phyloP scores from a whole-genome alignment of 2,329 filamentous ascomycete species.

The Didymella segeticola region DNA sequence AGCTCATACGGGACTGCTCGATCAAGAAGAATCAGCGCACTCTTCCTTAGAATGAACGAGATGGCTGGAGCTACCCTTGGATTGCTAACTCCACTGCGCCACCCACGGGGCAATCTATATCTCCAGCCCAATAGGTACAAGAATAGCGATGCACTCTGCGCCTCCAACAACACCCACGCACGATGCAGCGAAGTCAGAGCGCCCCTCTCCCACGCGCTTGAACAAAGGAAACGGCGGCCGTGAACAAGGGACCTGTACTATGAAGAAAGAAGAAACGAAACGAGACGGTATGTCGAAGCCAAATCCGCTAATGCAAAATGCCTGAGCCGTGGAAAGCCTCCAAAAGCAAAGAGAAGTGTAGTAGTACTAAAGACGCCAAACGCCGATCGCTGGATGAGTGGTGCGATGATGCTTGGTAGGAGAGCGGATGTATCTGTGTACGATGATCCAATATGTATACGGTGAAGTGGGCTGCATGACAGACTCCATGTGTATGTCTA shows the following conservation, averaged over 20 bases:
- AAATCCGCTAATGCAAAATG: slow-evolving; percentile 17
- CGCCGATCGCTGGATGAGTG: slow-evolving; percentile 39
- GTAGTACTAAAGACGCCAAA: slow-evolving; percentile 23
- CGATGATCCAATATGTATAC: slow-evolving; percentile 18
- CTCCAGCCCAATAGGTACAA: background rate
- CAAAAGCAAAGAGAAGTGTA: slow-evolving; percentile 2
- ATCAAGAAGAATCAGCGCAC: too few species aligned
- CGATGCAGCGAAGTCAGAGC: slow-evolving; percentile 1
- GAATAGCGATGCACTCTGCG: background rate
- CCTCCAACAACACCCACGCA: background rate
- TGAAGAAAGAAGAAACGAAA: too few species aligned
- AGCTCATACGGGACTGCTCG: too few species aligned
- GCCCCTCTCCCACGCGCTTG: background rate
- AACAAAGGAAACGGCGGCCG: background rate
- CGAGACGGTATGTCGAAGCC: background rate
- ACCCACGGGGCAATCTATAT: background rate
- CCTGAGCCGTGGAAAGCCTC: background rate
- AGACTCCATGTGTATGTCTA: slow-evolving; percentile 12
- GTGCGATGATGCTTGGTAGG: slow-evolving; percentile 20
- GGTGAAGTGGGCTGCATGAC: slow-evolving; percentile 4
- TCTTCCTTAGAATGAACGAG: too few species aligned
- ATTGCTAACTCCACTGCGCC: background rate
- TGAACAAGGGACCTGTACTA: background rate
- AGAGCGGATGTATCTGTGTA: slow-evolving; percentile 7
- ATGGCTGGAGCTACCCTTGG: background rate